Evolutionary conservation across 106 monocot species (phyloP).

Genomic region (Dactylorhiza incarnata): DNA sequence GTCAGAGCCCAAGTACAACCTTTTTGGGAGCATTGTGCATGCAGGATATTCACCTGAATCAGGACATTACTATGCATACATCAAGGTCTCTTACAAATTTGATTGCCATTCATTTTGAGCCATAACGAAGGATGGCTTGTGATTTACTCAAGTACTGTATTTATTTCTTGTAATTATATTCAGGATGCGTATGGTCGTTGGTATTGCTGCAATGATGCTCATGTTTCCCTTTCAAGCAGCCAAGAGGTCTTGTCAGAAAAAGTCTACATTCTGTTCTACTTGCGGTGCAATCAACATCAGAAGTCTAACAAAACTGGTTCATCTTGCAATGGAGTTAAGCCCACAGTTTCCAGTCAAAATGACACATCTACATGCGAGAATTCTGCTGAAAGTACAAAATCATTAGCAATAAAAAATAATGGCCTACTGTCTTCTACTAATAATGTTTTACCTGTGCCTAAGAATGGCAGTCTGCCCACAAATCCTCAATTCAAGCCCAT

Average conservation of each 20-base stretch:
- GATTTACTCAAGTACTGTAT: neutral
- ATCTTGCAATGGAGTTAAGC: slow-evolving; percentile 20
- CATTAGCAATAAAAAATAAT: slow-evolving; percentile 18
- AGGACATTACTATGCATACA: slow-evolving; percentile 97
- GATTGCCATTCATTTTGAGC: slow-evolving; percentile 7
- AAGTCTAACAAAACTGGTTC: slow-evolving; percentile 31
- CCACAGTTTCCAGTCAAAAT: slow-evolving; percentile 28
- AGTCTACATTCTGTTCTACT: slow-evolving; percentile 89
- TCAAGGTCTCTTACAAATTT: slow-evolving; percentile 49
- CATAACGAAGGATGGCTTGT: neutral
- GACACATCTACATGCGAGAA: slow-evolving; percentile 8
- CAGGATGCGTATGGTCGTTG: slow-evolving; percentile 85
- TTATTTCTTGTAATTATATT: slow-evolving; percentile 13
- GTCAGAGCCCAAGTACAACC: slow-evolving; percentile 65
- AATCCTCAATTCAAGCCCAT: slow-evolving; percentile 30
- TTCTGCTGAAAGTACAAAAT: slow-evolving; percentile 23
- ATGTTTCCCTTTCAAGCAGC: slow-evolving; percentile 68
- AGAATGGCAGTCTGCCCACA: slow-evolving; percentile 33
- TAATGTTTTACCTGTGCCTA: slow-evolving; percentile 17
- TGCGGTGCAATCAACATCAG: slow-evolving; percentile 41
- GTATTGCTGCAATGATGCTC: slow-evolving; percentile 97
- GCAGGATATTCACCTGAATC: slow-evolving; percentile 85
- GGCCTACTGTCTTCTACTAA: slow-evolving; percentile 14
- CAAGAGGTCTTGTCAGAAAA: slow-evolving; percentile 91
- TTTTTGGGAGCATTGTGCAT: slow-evolving; percentile 94